Percentiles rank a stretch among this genome's conserved stretches.
Conservation (phyloP, 495 filamentous ascomycete species). For the Poronia punctata region DNA sequence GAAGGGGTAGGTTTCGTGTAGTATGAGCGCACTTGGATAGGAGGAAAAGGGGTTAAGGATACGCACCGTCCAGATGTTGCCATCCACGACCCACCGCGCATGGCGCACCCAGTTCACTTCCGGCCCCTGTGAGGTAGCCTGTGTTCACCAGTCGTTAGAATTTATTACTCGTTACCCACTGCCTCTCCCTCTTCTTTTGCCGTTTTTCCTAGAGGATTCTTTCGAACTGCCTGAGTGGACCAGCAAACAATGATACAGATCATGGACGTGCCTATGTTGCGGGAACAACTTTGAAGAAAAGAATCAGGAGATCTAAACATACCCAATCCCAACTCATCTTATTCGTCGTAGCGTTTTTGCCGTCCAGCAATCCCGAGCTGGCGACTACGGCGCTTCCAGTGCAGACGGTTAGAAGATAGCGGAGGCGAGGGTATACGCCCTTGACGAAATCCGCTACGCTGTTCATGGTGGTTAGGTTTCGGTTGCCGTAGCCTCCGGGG, state of each 20-base stretch:
- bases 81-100: constrained; percentile 60
- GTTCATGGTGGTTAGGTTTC: constrained; percentile 27
- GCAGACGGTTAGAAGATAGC: constrained; percentile 58
- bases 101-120: constrained; percentile 51
- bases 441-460: constrained; percentile 41
- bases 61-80: constrained; percentile 56
- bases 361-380: constrained; percentile 50
- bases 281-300: background rate
- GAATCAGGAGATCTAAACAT: background rate
- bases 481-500: constrained; percentile 55
- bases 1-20: no score
- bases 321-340: constrained; percentile 38
- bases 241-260: no score
- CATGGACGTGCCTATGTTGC: background rate
- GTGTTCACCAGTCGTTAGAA: background rate
- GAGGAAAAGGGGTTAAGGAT: background rate
- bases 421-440: constrained; percentile 32
- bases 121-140: constrained; percentile 29
- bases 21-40: background rate
- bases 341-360: constrained; percentile 50
- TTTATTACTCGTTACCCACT: no score
- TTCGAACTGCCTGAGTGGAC: no score
- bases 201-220: no score
- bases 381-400: constrained; percentile 50
- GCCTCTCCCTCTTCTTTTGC: no score